Conservation (phyloP, 208 protist species). For the Trypanosomatidae sp. region DNA sequence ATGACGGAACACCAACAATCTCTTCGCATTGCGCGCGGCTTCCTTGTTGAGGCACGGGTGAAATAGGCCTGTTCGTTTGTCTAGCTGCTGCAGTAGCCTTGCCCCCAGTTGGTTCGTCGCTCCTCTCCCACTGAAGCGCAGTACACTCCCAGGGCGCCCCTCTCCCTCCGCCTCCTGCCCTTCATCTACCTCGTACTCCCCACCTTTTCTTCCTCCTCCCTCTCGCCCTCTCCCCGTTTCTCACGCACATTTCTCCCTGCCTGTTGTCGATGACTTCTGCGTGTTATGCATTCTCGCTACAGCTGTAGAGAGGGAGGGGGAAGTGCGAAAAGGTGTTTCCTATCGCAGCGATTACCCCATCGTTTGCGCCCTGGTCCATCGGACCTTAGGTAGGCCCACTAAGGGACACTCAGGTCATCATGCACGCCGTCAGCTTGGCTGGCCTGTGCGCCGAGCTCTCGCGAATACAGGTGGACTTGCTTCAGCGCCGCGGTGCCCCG, state of each 20-base stretch:
- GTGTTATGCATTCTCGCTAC: background rate
- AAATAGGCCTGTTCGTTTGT: background rate
- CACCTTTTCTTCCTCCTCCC: background rate
- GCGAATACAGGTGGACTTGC: conserved; percentile 69
- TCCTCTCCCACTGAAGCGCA: background rate
- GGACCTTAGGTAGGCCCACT: background rate
- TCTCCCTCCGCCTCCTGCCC: background rate
- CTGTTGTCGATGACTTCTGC: background rate
- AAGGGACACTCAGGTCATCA: background rate
- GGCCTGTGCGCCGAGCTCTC: conserved; percentile 67
- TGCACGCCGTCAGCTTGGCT: conserved; percentile 18
- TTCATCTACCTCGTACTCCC: background rate
- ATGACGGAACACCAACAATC: background rate
- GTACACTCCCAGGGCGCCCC: background rate
- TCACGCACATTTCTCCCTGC: background rate
- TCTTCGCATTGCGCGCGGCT: background rate
- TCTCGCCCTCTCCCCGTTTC: background rate
- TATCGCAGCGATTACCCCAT: background rate
- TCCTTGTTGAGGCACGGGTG: background rate
- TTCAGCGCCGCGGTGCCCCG: conserved; percentile 63
- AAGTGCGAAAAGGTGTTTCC: background rate
- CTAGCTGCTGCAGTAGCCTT: background rate
- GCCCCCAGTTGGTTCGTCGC: background rate
- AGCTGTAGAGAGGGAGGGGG: background rate
- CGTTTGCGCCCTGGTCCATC: background rate